Percentiles rank a stretch among this genome's conserved stretches.
Evolutionary conservation across 306 rosid species (phyloP).

Genomic region (Inga leiocalycina): DNA sequence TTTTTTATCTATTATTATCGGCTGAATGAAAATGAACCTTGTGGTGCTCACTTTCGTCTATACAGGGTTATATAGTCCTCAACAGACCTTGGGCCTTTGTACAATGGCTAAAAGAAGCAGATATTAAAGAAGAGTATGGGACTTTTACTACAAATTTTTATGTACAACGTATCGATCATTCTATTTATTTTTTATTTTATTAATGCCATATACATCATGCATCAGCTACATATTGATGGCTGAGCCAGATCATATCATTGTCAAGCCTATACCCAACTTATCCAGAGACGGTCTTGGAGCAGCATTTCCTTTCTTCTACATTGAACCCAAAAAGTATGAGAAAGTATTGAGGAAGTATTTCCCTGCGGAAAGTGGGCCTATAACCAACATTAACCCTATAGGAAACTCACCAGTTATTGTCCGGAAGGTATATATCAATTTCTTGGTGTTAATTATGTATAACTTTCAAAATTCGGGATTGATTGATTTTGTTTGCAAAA

Average conservation of each 20-base stretch:
- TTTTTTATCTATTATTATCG: neutral
- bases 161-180: neutral
- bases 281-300: constrained; percentile 81
- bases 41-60: constrained; percentile 9
- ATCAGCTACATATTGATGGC: constrained; percentile 24
- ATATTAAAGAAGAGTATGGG: constrained; percentile 94
- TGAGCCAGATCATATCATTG: constrained; percentile 76
- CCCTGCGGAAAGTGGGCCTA: constrained; percentile 78
- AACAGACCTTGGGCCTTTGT: constrained; percentile 99
- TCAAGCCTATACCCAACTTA: constrained; percentile 96
- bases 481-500: constrained; percentile 29
- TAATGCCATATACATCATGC: neutral
- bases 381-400: constrained; percentile 85
- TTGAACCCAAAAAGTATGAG: constrained; percentile 89
- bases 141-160: constrained; percentile 28
- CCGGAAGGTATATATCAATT: constrained; percentile 64
- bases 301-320: constrained; percentile 97
- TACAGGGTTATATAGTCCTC: constrained; percentile 97
- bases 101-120: constrained; percentile 91
- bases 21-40: constrained; percentile 6
- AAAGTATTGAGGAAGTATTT: constrained; percentile 74
- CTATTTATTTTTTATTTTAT: neutral
- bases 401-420: constrained; percentile 99
- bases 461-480: constrained; percentile 22
- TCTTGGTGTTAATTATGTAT: neutral